These are phyloP conservation scores for Tricholoma hemisulphureum DNA, from an alignment of 768 basidiomycete genomes.

Conservation along the genomic window DNA sequence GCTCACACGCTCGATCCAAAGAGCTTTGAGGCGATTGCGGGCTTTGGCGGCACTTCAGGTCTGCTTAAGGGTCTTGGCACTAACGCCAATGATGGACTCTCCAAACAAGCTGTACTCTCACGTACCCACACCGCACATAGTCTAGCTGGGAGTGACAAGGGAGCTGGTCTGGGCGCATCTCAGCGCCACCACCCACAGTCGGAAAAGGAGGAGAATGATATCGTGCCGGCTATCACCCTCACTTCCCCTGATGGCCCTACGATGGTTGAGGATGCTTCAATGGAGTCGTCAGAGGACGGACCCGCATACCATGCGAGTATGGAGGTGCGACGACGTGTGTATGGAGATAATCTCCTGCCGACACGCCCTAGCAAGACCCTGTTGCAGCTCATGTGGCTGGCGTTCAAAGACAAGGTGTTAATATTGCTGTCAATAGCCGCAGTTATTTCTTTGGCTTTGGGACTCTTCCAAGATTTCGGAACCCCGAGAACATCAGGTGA, in stretches of 20 bases:
- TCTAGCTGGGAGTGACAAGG: slow-evolving; percentile 6
- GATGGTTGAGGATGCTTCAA: not conserved
- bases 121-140: slow-evolving; percentile 15
- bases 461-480: slow-evolving; percentile 93
- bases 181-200: slow-evolving; percentile 19
- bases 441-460: slow-evolving; percentile 87
- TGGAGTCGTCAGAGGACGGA: slow-evolving; percentile 6
- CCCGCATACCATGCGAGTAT: slow-evolving; percentile 45
- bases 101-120: slow-evolving; percentile 17
- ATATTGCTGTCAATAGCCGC: slow-evolving; percentile 91
- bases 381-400: slow-evolving; percentile 78
- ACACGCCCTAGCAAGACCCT: slow-evolving; percentile 66
- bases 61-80: slow-evolving; percentile 77
- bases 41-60: slow-evolving; percentile 68
- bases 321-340: slow-evolving; percentile 63
- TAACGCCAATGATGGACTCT: slow-evolving; percentile 48
- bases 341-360: slow-evolving; percentile 76
- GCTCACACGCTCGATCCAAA: slow-evolving; percentile 92
- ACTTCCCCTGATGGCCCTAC: slow-evolving; percentile 13
- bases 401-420: slow-evolving; percentile 88
- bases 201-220: slow-evolving; percentile 15
- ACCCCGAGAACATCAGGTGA: slow-evolving; percentile 52
- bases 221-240: slow-evolving; percentile 37
- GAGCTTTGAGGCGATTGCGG: slow-evolving; percentile 59
- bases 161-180: slow-evolving; percentile 24